These are phyloP conservation scores for Dendrocalamus sinicus DNA, from an alignment of 176 grass and related monocot species.

Conservation along the genomic window DNA sequence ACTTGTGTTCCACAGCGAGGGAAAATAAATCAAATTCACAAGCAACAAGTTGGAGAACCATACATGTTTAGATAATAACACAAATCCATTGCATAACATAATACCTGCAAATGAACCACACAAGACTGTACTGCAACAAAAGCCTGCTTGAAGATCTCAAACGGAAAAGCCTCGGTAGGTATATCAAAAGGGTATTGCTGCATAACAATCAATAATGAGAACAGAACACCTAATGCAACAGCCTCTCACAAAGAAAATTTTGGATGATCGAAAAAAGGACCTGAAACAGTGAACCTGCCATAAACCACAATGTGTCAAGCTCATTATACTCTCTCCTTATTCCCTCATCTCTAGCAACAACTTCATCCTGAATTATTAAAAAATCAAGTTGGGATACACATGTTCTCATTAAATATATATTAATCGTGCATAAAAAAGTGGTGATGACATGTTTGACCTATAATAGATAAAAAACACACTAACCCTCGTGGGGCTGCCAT, in stretches of 20 bases:
- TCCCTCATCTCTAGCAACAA: conserved; percentile 84
- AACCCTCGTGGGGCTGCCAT: conserved; percentile 85
- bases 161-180: conserved; percentile 93
- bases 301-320: conserved; percentile 98
- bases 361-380: conserved; percentile 68
- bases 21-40: neutral
- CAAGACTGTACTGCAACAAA: conserved; percentile 99
- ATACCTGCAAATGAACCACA: conserved; percentile 98
- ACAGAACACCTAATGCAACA: conserved; percentile 36
- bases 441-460: conserved; percentile 22
- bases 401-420: conserved; percentile 27
- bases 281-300: conserved; percentile 99
- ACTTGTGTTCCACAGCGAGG: neutral
- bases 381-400: conserved; percentile 23
- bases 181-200: conserved; percentile 99
- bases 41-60: neutral
- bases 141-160: conserved; percentile 98
- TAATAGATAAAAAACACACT: conserved; percentile 40
- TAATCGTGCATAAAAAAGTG: neutral
- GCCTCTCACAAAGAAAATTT: conserved; percentile 20
- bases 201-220: conserved; percentile 35
- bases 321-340: conserved; percentile 94
- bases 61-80: neutral
- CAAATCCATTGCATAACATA: neutral
- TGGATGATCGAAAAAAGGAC: conserved; percentile 49